Evolutionary conservation across 1,284 basidiomycete genomes (phyloP), one percentile per base, ranked within the genome.

Genomic region (Ceratobasidium sp.): DNA sequence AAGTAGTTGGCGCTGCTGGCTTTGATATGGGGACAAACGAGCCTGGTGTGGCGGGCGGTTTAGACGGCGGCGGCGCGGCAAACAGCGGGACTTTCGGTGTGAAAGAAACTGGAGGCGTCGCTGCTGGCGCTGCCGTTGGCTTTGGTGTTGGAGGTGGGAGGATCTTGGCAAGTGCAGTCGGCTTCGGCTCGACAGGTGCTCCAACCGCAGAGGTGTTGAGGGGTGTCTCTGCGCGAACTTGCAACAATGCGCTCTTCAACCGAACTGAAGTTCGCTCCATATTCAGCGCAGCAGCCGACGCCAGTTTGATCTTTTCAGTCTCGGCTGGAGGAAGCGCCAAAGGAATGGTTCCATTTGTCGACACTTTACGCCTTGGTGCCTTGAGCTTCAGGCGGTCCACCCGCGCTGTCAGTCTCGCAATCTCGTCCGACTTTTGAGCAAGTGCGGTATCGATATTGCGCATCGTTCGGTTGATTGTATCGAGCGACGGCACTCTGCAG

Each of bases 401-500:
- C 48, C 92, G 89, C 33, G 87, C 82, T 0, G 88, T 84, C 27
- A 96, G 86, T 2, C 85, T 83, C 33, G 88, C 86, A 41, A 96
- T 85, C 48, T 93, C 90, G 59, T 87, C 84, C 0, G 86, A 85
- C 83, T 94, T 91, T 78, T 92, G 90, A 44, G 88, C 87, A 73
- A 84, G 82, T 18, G 82, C 83, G n/a, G 81, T 78, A 67, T 93
- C 92, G 80, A 97, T 94, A 83, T 96, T 96, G 65, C 92, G 90
- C 81, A 92, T 93, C 0, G 94, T 94, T 38, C 95, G 89, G 79
- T 94, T 92, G 81, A 97, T 89, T 0, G 93, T 93, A 81, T 96
- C 95, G 64, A 97, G 84, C 12, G 94, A 91, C 0, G 96, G 95
- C 7, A 93, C 89, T 80, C 93, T 95, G 81, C 77, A 38, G 75